A percentile compares a stretch with the other conserved stretches of the same genome.
Conservation (phyloP, 1,139 yeast species). For the Debaryomyces sp. region DNA sequence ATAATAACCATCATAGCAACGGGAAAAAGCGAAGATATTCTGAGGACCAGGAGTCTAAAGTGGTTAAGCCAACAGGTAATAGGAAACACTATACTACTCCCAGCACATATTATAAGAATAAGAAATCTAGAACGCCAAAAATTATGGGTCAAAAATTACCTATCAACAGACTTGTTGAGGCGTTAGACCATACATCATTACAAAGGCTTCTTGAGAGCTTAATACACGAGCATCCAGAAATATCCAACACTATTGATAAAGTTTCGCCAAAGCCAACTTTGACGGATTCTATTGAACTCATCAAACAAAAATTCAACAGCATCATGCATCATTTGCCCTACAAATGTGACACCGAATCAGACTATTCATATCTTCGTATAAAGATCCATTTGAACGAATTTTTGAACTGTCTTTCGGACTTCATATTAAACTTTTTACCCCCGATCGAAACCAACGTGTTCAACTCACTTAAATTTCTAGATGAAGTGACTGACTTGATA, state of each 20-base stretch:
- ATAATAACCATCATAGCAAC: constrained; percentile 4
- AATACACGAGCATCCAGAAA: constrained; percentile 63
- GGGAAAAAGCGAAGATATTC: constrained; percentile 19
- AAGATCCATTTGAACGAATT: constrained; percentile 76
- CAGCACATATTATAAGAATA: constrained; percentile 15
- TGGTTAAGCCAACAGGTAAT: constrained; percentile 10
- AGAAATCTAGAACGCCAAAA: constrained; percentile 43
- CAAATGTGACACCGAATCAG: constrained; percentile 71
- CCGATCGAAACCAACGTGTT: constrained; percentile 65
- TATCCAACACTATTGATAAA: constrained; percentile 51
- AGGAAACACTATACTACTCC: constrained; percentile 9
- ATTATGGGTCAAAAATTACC: constrained; percentile 59
- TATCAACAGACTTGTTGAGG: constrained; percentile 63
- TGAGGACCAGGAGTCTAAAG: constrained; percentile 16
- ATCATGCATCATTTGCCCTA: constrained; percentile 65
- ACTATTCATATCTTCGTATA: constrained; percentile 86
- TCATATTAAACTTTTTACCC: constrained; percentile 75
- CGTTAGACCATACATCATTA: constrained; percentile 59
- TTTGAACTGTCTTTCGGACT: constrained; percentile 76
- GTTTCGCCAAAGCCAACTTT: constrained; percentile 64
- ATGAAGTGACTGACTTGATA: constrained; percentile 64
- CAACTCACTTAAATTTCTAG: constrained; percentile 67
- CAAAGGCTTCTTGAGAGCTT: constrained; percentile 55
- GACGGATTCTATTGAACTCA: constrained; percentile 50
- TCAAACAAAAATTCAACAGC: constrained; percentile 48